Evolutionary conservation across 208 protist species (phyloP), one percentile per base, ranked within the genome.

Genomic region (Herpetomonas samuelpessoai): DNA sequence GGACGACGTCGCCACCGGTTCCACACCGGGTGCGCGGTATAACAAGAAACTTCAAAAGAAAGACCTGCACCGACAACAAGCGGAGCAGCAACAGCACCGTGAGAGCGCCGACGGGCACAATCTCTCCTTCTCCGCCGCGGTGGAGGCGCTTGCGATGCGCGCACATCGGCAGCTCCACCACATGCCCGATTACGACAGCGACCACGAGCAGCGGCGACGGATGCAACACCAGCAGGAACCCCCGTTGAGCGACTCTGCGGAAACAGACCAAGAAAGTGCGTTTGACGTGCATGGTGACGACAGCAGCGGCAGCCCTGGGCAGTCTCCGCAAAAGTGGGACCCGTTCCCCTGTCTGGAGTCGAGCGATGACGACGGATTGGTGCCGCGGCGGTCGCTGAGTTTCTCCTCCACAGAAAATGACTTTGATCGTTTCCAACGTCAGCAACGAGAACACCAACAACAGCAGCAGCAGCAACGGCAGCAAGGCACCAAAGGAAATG

Each of bases 31-130:
- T 16, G 29, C 45, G 1, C 70, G 57, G 28, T 80, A 84, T 62
- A 88, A 84, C 62, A 89, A 89, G 55, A 86, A 83, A 58, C 59
- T 89, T 1, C 71, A 57, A 1, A 78, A 79, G 26, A 89, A 89
- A 55, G 64, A 71, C 14, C 35, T 41, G 35, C 35, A 47, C 35
- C 6, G 18, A 19, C 61, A 29, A 9, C n/a, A 35, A 29, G 24
- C 26, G 45, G 4, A 46, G 38, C 46, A 44, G 28, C 14, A 22
- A 9, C 65, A 52, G 50, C 71, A 45, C 53, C 55, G 21, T 66
- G 60, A 24, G 35, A 14, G 35, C 30, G 61, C 51, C 53, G 57
- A 35, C 10, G 41, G 35, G 49, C 28, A 59, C 3, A 18, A 58
- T 29, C n/a, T 21, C 21, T 57, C 35, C 48, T 56, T n/a, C 39